A percentile compares a stretch with the other conserved stretches of the same genome.
Conservation (phyloP, 2,329 filamentous ascomycete genomes). For the Elsinoe fawcettii region DNA sequence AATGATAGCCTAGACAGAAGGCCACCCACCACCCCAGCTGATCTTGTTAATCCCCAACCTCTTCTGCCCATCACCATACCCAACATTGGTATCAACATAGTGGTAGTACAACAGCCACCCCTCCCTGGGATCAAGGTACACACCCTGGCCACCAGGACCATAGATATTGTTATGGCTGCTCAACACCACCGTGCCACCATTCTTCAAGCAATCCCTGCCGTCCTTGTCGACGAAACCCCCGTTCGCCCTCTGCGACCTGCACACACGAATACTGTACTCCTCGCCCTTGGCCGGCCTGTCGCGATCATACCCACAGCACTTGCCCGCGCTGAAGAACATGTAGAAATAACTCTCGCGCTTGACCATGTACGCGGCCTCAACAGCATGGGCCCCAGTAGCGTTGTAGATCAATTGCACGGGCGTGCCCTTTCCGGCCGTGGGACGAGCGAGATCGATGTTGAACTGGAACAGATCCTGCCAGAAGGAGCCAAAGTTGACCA, state of each 20-base stretch:
- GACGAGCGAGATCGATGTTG: conserved; percentile 34
- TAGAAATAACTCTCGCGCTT: conserved; percentile 53
- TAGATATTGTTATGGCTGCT: conserved; percentile 54
- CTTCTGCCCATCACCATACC: conserved; percentile 38
- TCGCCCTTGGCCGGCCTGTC: conserved; percentile 45
- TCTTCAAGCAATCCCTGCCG: conserved; percentile 46
- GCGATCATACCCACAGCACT: conserved; percentile 54
- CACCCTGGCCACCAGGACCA: conserved; percentile 58
- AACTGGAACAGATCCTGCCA: conserved; percentile 59
- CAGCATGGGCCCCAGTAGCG: conserved; percentile 42
- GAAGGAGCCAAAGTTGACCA: conserved; percentile 60
- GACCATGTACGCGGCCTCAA: conserved; percentile 52
- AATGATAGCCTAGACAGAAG: conserved; percentile 11
- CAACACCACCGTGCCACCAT: conserved; percentile 55
- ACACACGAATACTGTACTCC: conserved; percentile 62
- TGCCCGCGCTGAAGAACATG: conserved; percentile 55
- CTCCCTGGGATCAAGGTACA: conserved; percentile 42
- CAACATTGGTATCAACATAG: conserved; percentile 49
- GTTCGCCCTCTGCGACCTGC: conserved; percentile 46
- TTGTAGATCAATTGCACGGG: conserved; percentile 48
- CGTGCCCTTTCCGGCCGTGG: conserved; percentile 27
- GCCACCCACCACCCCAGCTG: conserved; percentile 17
- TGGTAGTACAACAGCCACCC: conserved; percentile 57
- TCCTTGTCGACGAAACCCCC: conserved; percentile 51
- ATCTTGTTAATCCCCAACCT: conserved; percentile 19